phyloP scores from a whole-genome alignment of 1,284 basidiomycete genomes.

The Cerrena zonata region DNA sequence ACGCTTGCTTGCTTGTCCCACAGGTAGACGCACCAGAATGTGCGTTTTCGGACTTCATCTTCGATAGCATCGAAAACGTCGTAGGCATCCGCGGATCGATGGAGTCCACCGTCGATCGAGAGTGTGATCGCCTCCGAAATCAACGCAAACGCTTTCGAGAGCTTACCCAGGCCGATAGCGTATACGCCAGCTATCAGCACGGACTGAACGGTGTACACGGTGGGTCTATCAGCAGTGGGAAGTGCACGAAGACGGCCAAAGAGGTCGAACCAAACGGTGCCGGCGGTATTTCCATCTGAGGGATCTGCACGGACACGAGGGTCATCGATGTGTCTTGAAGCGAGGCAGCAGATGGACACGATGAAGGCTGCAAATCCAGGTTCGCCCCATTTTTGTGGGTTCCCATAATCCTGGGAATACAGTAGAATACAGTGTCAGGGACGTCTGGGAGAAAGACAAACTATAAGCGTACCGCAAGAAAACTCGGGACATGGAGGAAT shows the following conservation, averaged over 20 bases:
- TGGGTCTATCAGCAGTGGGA: conserved; percentile 81
- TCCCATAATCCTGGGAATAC: conserved; percentile 71
- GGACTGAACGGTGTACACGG: conserved; percentile 83
- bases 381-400: conserved; percentile 87
- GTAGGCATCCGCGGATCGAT: conserved; percentile 82
- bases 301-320: conserved; percentile 78
- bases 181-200: conserved; percentile 84
- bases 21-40: conserved; percentile 89
- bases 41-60: conserved; percentile 82
- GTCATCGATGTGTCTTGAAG: conserved; percentile 86
- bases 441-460: conserved; percentile 9
- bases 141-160: conserved; percentile 80
- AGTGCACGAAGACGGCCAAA: conserved; percentile 78
- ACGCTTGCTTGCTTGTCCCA: conserved; percentile 87
- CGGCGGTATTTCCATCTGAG: conserved; percentile 74
- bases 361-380: conserved; percentile 88
- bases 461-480: conserved; percentile 60
- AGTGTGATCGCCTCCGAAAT: conserved; percentile 80
- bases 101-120: conserved; percentile 79
- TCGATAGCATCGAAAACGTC: conserved; percentile 84
- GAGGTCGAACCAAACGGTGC: conserved; percentile 86
- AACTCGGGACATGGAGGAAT: conserved; percentile 84
- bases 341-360: conserved; percentile 81
- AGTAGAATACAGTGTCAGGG: conserved; percentile 1
- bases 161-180: conserved; percentile 78